Conservation (phyloP, 1,284 basidiomycete species). For the Moesziomyces antarcticus region DNA sequence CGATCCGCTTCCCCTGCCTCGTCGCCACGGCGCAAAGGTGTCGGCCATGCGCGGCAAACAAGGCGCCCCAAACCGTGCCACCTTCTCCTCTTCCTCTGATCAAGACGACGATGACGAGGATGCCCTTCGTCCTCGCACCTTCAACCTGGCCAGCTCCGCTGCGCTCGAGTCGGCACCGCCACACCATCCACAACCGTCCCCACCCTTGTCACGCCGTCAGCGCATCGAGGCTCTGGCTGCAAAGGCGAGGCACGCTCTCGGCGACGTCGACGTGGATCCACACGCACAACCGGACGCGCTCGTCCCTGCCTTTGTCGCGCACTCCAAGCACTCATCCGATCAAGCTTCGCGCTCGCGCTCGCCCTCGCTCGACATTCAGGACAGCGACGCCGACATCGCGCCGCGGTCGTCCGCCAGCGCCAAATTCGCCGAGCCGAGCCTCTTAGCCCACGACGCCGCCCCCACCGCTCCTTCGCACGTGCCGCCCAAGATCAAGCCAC, state of each 20-base stretch:
- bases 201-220: conserved; percentile 17
- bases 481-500: conserved; percentile 43
- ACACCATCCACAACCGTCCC: neutral
- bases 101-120: conserved; percentile 10
- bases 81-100: conserved; percentile 27
- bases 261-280: conserved; percentile 1
- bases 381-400: conserved; percentile 37
- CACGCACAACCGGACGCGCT: conserved; percentile 18
- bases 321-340: conserved; percentile 6
- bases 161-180: neutral
- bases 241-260: conserved; percentile 17
- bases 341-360: conserved; percentile 27
- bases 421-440: neutral
- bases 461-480: conserved; percentile 8
- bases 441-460: no score
- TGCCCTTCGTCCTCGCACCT: conserved; percentile 19
- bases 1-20: conserved; percentile 14
- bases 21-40: conserved; percentile 32
- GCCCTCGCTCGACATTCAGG: conserved; percentile 36
- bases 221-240: conserved; percentile 41
- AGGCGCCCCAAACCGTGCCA: conserved; percentile 10
- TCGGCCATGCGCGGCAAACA: conserved; percentile 37
- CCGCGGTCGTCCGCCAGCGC: neutral
- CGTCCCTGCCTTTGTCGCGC: conserved; percentile 27
- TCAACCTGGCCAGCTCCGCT: conserved; percentile 26